Evolutionary conservation across 1,284 basidiomycete species (phyloP).

Genomic region (Bjerkandera adusta): DNA sequence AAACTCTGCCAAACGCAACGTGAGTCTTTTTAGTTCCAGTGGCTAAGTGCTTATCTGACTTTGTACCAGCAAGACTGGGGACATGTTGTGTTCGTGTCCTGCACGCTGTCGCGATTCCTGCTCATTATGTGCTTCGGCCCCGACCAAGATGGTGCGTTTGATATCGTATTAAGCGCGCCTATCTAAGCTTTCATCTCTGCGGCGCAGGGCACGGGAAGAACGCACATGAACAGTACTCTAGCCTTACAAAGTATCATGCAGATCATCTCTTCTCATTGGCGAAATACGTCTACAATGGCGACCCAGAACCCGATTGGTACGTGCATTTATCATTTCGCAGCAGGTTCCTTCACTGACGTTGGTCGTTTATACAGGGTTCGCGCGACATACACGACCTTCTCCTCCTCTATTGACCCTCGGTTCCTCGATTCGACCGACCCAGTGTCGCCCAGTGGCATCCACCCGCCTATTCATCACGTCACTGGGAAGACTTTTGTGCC

Average conservation of each 20-base stretch:
- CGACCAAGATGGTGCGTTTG: constrained; percentile 13
- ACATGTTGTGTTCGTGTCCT: constrained; percentile 29
- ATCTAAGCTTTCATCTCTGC: no score
- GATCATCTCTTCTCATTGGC: constrained; percentile 30
- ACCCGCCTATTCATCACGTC: not conserved
- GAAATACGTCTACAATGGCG: constrained; percentile 15
- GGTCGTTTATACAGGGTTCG: constrained; percentile 10
- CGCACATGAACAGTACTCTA: constrained; percentile 31
- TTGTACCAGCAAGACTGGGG: constrained; percentile 31
- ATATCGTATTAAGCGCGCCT: no score
- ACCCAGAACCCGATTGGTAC: constrained; percentile 14
- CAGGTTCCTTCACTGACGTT: not conserved
- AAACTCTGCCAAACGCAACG: constrained; percentile 18
- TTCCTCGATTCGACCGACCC: not conserved
- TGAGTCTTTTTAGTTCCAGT: constrained; percentile 1
- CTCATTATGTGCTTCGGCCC: constrained; percentile 28
- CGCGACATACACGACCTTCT: constrained; percentile 13
- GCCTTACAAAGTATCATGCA: constrained; percentile 30
- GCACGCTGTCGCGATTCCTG: constrained; percentile 25
- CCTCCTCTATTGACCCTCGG: not conserved
- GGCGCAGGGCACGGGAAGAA: constrained; percentile 27
- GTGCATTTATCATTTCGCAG: not conserved
- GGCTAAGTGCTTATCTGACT: not conserved
- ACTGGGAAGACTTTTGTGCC: not conserved
- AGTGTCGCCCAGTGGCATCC: not conserved